A percentile compares a stretch with the other conserved stretches of the same genome.
phyloP scores from a whole-genome alignment of 1,284 basidiomycete genomes.

The Rhodotorula sp. region DNA sequence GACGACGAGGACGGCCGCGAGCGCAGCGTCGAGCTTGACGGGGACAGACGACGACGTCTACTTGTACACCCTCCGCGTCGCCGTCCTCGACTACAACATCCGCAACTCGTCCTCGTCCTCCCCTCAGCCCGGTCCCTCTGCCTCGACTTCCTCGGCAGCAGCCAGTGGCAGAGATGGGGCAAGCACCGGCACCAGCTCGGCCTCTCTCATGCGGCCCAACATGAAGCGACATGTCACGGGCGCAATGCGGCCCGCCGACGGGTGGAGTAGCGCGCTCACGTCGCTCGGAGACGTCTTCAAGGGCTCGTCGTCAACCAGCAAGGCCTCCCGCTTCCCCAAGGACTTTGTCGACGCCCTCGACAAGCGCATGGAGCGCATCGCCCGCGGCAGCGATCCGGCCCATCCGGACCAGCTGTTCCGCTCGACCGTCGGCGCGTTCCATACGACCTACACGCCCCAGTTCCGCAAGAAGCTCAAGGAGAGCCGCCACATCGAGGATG shows the following conservation, averaged over 20 bases:
- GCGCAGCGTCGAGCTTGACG: constrained; percentile 1
- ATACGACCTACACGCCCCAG: constrained; percentile 69
- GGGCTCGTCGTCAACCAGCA: constrained; percentile 45
- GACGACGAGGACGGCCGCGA: constrained; percentile 28
- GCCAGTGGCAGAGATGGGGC: not conserved
- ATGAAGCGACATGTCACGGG: constrained; percentile 11
- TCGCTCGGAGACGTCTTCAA: constrained; percentile 76
- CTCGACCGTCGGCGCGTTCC: constrained; percentile 84
- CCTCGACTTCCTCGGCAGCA: constrained; percentile 11
- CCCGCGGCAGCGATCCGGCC: constrained; percentile 81
- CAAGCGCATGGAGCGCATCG: constrained; percentile 79
- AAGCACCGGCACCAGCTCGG: constrained; percentile 9
- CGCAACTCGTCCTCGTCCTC: constrained; percentile 3
- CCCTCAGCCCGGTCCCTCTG: not conserved
- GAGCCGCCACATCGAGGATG: constrained; percentile 93
- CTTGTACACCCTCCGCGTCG: constrained; percentile 38
- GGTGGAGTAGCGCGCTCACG: constrained; percentile 53
- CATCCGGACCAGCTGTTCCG: constrained; percentile 84
- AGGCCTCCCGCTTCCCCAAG: constrained; percentile 85
- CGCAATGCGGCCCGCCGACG: constrained; percentile 33
- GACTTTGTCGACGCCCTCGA: constrained; percentile 86
- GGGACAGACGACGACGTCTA: constrained; percentile 42
- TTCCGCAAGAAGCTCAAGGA: constrained; percentile 91
- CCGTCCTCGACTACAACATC: constrained; percentile 34
- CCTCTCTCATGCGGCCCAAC: constrained; percentile 17